Evolutionary conservation across 1,284 basidiomycete species (phyloP), one percentile per base, ranked within the genome.

Genomic region (Cutaneotrichosporon dermatis): DNA sequence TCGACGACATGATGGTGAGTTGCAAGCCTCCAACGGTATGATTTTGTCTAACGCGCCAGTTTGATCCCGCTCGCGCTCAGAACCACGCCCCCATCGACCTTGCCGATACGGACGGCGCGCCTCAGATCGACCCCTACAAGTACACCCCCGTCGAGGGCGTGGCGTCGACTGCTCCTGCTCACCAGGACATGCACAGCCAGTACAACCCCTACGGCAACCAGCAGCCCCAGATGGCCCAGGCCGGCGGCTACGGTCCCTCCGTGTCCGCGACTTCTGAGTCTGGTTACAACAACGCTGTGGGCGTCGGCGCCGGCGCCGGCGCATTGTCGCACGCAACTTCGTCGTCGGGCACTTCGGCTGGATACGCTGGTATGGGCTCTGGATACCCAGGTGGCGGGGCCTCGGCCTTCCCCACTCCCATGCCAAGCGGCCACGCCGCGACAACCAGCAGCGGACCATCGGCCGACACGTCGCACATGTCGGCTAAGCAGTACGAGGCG

Each of bases 1-100:
- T 76, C 65, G 75, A 77, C 63, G 76, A 78, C 61, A 69, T 70
- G 69, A 78, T 78, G 75, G 76, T 76, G 60, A 64, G 72, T 69
- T 11, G 34, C 16, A 7, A 33, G 16, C n/a, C 35, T 46, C 13
- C 44, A 10, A 12, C 35, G 15, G n/a, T 39, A 8, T 34, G 33
- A 37, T 15, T 16, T 4, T 6, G 16, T 12, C 61, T 57, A 34
- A 54, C 57, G 2, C 25, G 43, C 7, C 55, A 78, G 76, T 78
- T 77, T 54, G 75, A 77, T 61, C 76, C 73, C 40, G 59, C 57
- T 25, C 69, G 71, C 35, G 66, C 70, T 6, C 66, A 67, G 56
- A 70, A 73, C 67, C 69, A 69, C 46, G 74, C 67, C 25, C 62
- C 67, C 5, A 67, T 76, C 55, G 76, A 78, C 55, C 68, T 78